These are phyloP conservation scores for Entomortierella chlamydospora DNA, from an alignment of 192 early-diverging fungal genomes.

Conservation along the genomic window DNA sequence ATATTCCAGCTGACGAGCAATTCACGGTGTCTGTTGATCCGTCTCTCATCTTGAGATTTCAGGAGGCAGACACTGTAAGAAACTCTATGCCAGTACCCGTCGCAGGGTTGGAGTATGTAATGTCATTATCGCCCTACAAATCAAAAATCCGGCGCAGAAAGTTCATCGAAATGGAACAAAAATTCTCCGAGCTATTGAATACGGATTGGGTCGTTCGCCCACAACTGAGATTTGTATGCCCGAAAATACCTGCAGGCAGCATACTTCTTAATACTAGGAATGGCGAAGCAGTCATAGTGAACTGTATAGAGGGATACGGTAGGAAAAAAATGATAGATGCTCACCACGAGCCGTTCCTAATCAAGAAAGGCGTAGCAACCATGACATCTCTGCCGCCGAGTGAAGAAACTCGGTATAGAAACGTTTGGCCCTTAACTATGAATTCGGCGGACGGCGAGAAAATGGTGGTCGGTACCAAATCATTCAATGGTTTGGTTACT, in stretches of 20 bases:
- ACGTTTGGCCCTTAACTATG: conserved; percentile 41
- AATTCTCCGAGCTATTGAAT: conserved; percentile 21
- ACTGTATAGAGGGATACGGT: conserved; percentile 46
- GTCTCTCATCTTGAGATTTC: no score
- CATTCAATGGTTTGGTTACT: conserved; percentile 30
- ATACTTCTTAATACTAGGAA: conserved; percentile 32
- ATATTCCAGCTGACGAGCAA: no score
- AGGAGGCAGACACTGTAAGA: no score
- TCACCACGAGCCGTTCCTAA: conserved; percentile 38
- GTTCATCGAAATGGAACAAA: conserved; percentile 2
- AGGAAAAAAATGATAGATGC: conserved; percentile 30
- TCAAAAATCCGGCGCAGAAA: no score
- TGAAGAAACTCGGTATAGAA: conserved; percentile 16
- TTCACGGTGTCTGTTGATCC: no score
- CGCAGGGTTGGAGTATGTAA: no score
- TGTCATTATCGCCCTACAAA: no score
- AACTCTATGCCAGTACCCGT: no score
- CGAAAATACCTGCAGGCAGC: conserved; percentile 23
- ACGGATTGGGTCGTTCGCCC: conserved; percentile 39
- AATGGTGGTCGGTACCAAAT: conserved; percentile 12
- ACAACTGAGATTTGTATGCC: conserved; percentile 26
- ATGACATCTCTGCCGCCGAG: conserved; percentile 27
- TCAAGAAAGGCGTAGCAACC: conserved; percentile 19
- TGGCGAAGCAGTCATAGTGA: conserved; percentile 33
- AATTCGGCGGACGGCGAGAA: conserved; percentile 8